Base-by-base conservation (phyloP, 352 stramenopile genomes). In the Aphanomyces cochlioides region DNA sequence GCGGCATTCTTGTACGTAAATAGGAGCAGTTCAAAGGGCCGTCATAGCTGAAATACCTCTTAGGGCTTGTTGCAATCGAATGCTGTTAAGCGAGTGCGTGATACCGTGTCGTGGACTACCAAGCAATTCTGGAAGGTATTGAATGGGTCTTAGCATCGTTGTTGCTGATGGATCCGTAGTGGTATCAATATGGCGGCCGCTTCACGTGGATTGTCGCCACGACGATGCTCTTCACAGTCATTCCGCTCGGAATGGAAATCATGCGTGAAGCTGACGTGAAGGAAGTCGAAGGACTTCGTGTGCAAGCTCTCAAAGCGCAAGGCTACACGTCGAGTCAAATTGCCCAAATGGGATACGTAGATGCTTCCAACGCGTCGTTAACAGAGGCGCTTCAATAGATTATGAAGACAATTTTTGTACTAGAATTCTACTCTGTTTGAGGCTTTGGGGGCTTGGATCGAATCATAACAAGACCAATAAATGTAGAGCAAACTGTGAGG, bases 381-480 rank as follows among this genome's bases (percentile, higher is more conserved):
- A 61, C 64, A 40, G 64, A 70, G 61, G 64, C 64, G 13, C 53
- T 70, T 12, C 64, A 70, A 70, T 70, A 90, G 71, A 93, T 81
- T 75, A 92, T 82, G 57, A 79, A 90, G 34, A 53, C 28, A 12
- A 17, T 59, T 59, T 8, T 28, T 13, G 28, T 64, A 41, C 12
- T 64, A 38, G 5, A 13, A 53, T 37, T 2, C 34, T 64, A 70
- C 17, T 73, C 67, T 63, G 89, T 89, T 77, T 93, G 90, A 45
- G 89, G 84, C 72, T 79, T 87, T 56, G 59, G 68, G 41, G 54
- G 40, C 68, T 92, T 88, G 66, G 86, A 90, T 54, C 85, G 88
- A 74, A 96, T 93, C 87, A 96, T 94, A 47, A 95, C 90, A 56
- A 96, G 77, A 5, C 88, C 90, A 37, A 97, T 91, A 61, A 96